Percentiles rank a stretch among this genome's conserved stretches.
Conservation (phyloP, 2,329 filamentous ascomycete genomes). For the Phyllosticta citrichinensis region DNA sequence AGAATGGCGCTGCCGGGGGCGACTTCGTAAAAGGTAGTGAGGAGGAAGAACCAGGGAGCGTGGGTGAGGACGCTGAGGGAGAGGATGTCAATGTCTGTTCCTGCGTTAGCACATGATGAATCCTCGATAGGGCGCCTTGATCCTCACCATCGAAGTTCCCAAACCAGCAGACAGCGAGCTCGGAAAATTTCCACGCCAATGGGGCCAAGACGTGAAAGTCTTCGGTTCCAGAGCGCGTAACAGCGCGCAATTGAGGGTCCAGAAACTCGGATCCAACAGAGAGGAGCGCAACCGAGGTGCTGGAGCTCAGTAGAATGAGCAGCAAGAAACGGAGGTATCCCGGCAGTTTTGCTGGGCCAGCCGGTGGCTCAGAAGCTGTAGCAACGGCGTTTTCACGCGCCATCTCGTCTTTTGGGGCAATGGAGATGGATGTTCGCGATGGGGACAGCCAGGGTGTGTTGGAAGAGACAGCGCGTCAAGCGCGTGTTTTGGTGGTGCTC, state of each 20-base stretch:
- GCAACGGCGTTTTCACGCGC: slow-evolving; percentile 8
- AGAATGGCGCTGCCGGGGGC: slow-evolving; percentile 49
- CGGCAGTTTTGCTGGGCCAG: slow-evolving; percentile 23
- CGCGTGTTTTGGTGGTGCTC: slow-evolving; percentile 2
- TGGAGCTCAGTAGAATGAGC: slow-evolving; percentile 45
- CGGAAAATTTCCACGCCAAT: slow-evolving; percentile 49
- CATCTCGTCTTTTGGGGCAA: slow-evolving; percentile 4
- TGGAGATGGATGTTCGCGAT: background rate
- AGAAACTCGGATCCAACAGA: slow-evolving; percentile 51
- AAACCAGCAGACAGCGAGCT: slow-evolving; percentile 65
- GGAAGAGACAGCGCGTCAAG: slow-evolving; percentile 2
- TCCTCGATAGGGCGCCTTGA: background rate
- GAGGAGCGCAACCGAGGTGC: slow-evolving; percentile 55
- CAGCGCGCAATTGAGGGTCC: slow-evolving; percentile 53
- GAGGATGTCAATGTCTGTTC: slow-evolving; percentile 33
- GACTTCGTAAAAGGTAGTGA: slow-evolving; percentile 68
- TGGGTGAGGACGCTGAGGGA: slow-evolving; percentile 53
- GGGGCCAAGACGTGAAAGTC: slow-evolving; percentile 49
- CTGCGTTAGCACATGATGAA: slow-evolving; percentile 4
- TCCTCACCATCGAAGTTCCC: slow-evolving; percentile 59
- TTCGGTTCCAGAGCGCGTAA: slow-evolving; percentile 54
- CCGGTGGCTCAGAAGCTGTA: slow-evolving; percentile 14
- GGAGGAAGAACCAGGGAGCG: slow-evolving; percentile 65
- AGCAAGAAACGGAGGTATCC: slow-evolving; percentile 30
- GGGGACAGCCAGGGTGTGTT: background rate